Evolutionary conservation across 2,329 filamentous ascomycete species (phyloP).

Genomic region (Monosporascus cannonballus): DNA sequence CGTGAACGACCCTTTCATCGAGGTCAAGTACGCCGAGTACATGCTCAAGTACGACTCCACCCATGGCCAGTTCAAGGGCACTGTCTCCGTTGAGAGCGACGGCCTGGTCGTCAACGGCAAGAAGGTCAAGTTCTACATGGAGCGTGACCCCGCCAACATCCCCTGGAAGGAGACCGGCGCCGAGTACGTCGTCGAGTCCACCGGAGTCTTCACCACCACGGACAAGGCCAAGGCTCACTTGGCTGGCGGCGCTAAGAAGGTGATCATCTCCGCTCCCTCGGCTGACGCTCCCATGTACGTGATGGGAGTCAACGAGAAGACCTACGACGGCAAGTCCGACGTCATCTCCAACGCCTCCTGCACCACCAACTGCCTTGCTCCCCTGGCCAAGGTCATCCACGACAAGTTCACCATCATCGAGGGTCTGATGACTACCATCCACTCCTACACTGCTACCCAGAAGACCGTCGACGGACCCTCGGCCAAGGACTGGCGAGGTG

Average conservation of each 20-base stretch:
- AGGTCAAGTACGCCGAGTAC: constrained; percentile 95
- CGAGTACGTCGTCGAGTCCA: constrained; percentile 95
- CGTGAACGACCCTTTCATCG: constrained; percentile 99
- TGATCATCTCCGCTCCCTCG: constrained; percentile 85
- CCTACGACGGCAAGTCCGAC: constrained; percentile 82
- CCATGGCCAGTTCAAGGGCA: constrained; percentile 95
- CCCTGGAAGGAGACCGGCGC: constrained; percentile 84
- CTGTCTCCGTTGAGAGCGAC: constrained; percentile 64
- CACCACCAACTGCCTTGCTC: constrained; percentile 99
- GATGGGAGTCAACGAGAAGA: constrained; percentile 96
- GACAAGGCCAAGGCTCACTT: constrained; percentile 94
- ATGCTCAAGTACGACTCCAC: constrained; percentile 99
- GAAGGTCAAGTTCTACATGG: constrained; percentile 88
- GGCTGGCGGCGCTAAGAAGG: constrained; percentile 97
- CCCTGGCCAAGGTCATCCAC: constrained; percentile 98
- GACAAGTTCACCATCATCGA: constrained; percentile 97
- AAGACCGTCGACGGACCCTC: constrained; percentile 99
- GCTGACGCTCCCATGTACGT: constrained; percentile 99
- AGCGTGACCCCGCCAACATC: constrained; percentile 85
- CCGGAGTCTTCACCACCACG: constrained; percentile 97
- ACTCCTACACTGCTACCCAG: constrained; percentile 99
- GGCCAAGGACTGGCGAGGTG: constrained; percentile 98
- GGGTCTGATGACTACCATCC: constrained; percentile 99
- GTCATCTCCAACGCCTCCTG: constrained; percentile 99
- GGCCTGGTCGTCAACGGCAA: constrained; percentile 89